These are phyloP conservation scores for Leccinum uliginosum DNA, from an alignment of 768 basidiomycete genomes.

Conservation along the genomic window DNA sequence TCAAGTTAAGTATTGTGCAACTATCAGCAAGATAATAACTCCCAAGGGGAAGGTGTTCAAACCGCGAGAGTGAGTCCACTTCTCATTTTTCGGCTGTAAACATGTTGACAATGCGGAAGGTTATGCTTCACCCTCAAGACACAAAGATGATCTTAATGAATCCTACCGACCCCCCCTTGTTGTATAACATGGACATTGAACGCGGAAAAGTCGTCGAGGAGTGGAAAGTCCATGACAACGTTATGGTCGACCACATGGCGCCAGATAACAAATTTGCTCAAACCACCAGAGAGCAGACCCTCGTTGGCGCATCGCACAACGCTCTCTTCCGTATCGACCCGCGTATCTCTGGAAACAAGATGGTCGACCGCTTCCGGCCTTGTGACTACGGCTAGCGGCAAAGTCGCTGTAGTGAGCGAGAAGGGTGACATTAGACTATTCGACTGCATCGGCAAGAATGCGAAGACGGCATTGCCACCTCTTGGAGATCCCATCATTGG, in stretches of 20 bases:
- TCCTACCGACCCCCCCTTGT: slow-evolving; percentile 68
- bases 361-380: slow-evolving; percentile 89
- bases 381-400: slow-evolving; percentile 80
- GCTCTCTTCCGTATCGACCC: slow-evolving; percentile 98
- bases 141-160: slow-evolving; percentile 93
- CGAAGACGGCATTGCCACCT: slow-evolving; percentile 95
- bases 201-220: slow-evolving; percentile 96
- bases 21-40: slow-evolving; percentile 78
- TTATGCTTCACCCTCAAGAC: slow-evolving; percentile 97
- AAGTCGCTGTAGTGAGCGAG: slow-evolving; percentile 89
- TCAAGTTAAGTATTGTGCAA: slow-evolving; percentile 79
- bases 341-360: slow-evolving; percentile 84
- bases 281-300: slow-evolving; percentile 86
- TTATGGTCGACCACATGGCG: slow-evolving; percentile 84
- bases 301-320: slow-evolving; percentile 91
- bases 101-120: slow-evolving; percentile 40
- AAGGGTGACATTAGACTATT: slow-evolving; percentile 97
- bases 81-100: neutral
- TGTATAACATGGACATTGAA: slow-evolving; percentile 91
- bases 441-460: slow-evolving; percentile 96
- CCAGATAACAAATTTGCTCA: slow-evolving; percentile 95
- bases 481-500: slow-evolving; percentile 94
- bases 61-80: slow-evolving; percentile 67
- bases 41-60: slow-evolving; percentile 80
- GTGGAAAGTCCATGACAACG: slow-evolving; percentile 93